A percentile compares a stretch with the other conserved stretches of the same genome.
These are phyloP conservation scores for Plasmodium knowlesi DNA, from an alignment of 169 alveolate genomes.

Conservation along the genomic window DNA sequence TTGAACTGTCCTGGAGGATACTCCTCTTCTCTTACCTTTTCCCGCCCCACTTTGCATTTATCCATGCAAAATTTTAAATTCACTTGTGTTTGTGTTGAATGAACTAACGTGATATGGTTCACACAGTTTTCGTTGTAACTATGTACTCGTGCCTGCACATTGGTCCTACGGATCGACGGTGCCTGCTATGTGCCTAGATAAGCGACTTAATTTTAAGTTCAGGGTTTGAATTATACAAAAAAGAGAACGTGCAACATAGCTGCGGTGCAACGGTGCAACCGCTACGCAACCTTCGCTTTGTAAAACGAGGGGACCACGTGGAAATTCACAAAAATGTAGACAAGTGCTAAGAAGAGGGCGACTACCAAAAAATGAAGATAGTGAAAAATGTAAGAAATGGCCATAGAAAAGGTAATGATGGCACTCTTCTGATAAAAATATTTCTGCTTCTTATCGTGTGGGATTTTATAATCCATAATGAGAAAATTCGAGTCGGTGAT, in stretches of 20 bases:
- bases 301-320: conserved; percentile 21
- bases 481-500: conserved; percentile 32
- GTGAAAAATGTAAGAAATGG: conserved; percentile 52
- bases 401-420: conserved; percentile 51
- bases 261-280: neutral
- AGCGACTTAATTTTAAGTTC: neutral
- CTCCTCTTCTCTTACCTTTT: neutral
- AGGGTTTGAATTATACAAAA: neutral
- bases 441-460: conserved; percentile 54
- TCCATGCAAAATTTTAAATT: conserved; percentile 1
- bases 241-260: neutral
- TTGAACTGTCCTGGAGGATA: neutral
- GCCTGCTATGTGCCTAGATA: neutral
- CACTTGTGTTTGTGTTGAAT: neutral
- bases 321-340: conserved; percentile 39
- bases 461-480: conserved; percentile 40
- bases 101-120: neutral
- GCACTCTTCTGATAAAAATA: conserved; percentile 40
- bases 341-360: conserved; percentile 3
- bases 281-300: neutral
- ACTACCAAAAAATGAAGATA: conserved; percentile 45
- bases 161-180: neutral
- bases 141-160: neutral
- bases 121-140: neutral
- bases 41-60: neutral